These are phyloP conservation scores for Pyrus betulifolia DNA, from an alignment of 306 rosid genomes.

Conservation along the genomic window DNA sequence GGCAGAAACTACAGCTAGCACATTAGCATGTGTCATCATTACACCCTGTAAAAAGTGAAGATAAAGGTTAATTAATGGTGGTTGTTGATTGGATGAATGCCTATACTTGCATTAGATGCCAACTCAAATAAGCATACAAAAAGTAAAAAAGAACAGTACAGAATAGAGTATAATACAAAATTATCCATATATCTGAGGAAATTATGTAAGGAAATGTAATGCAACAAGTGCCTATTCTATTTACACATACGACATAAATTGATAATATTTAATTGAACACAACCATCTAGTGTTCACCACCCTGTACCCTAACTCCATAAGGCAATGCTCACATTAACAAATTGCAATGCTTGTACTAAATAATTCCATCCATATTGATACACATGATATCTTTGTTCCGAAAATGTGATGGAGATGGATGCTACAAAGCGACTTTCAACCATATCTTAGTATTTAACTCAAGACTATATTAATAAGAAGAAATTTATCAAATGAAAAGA, in stretches of 20 bases:
- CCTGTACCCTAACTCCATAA: not conserved
- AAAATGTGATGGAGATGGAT: not conserved
- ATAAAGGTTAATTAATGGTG: not conserved
- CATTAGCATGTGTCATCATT: conserved; percentile 95
- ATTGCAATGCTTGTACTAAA: not conserved
- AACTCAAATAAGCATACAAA: not conserved
- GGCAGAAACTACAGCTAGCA: conserved; percentile 74
- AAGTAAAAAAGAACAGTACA: not conserved
- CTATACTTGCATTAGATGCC: not conserved
- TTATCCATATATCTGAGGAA: not conserved
- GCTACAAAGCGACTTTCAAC: not conserved
- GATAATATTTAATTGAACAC: too few relatives aligned
- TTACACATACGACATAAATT: not conserved
- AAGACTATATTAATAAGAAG: not conserved
- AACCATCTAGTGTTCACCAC: not conserved
- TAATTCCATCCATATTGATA: not conserved
- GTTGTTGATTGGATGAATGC: not conserved
- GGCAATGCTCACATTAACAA: not conserved
- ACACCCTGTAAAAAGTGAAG: conserved; percentile 65
- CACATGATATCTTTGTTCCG: not conserved
- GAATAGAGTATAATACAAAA: not conserved
- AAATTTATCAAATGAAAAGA: not conserved
- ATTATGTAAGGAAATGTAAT: not conserved
- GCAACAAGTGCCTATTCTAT: not conserved
- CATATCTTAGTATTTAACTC: not conserved